These are phyloP conservation scores for Linanthus parryae DNA, from an alignment of 148 eudicot genomes.

Conservation along the genomic window DNA sequence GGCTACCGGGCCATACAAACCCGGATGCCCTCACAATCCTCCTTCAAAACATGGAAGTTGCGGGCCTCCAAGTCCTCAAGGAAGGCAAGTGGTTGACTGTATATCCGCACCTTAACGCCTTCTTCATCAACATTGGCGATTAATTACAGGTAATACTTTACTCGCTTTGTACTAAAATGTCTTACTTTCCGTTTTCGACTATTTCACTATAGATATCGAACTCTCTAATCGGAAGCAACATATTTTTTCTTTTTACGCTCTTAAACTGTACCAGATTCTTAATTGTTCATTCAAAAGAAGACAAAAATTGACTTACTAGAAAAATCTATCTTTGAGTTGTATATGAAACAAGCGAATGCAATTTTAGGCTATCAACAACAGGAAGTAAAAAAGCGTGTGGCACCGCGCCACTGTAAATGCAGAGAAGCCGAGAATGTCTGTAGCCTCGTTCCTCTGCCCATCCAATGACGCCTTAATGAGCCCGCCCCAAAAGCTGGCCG, in stretches of 20 bases:
- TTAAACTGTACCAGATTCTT: not conserved
- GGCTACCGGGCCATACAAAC: conserved; percentile 85
- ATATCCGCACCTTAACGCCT: conserved; percentile 67
- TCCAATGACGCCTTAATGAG: conserved; percentile 47
- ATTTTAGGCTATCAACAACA: conserved; percentile 71
- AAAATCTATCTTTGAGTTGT: too few relatives aligned
- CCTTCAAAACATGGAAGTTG: conserved; percentile 59
- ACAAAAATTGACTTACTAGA: not conserved
- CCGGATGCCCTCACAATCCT: conserved; percentile 94
- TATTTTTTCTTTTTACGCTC: not conserved
- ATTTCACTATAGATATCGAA: not conserved
- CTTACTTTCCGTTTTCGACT: not conserved
- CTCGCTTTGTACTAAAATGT: not conserved
- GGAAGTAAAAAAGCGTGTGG: conserved; percentile 80
- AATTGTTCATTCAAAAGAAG: too few relatives aligned
- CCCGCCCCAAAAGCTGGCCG: conserved; percentile 43
- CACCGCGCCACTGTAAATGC: conserved; percentile 79
- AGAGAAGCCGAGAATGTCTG: conserved; percentile 52
- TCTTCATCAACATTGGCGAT: conserved; percentile 88
- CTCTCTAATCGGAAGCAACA: not conserved
- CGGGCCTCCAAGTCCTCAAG: conserved; percentile 80
- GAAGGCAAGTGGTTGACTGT: conserved; percentile 72
- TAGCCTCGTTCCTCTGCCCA: conserved; percentile 89
- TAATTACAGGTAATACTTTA: conserved; percentile 52
- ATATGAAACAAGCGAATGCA: not conserved